Evolutionary conservation across 495 filamentous ascomycete species (phyloP).

Genomic region (Aspergillus carlsbadensis): DNA sequence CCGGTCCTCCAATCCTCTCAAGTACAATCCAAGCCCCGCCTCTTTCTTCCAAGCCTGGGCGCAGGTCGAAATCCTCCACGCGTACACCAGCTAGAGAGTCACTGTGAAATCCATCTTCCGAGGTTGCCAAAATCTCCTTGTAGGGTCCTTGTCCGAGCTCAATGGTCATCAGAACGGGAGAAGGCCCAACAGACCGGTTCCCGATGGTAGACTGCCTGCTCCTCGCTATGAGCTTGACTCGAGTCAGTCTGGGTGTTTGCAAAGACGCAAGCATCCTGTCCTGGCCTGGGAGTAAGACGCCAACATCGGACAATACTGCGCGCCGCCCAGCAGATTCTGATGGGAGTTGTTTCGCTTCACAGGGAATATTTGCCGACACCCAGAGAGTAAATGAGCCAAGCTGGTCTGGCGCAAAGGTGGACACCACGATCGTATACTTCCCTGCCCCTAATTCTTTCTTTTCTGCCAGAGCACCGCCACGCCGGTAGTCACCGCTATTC

Average conservation of each 20-base stretch:
- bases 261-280: constrained; percentile 54
- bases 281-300: constrained; percentile 50
- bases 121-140: constrained; percentile 57
- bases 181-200: constrained; percentile 40
- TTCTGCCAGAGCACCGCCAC: constrained; percentile 70
- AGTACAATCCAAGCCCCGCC: constrained; percentile 76
- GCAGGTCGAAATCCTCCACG: constrained; percentile 68
- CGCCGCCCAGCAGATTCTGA: constrained; percentile 69
- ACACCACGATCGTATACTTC: constrained; percentile 81
- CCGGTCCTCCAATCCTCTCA: constrained; percentile 63
- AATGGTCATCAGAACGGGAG: constrained; percentile 61
- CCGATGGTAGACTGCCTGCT: constrained; percentile 38
- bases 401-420: constrained; percentile 81
- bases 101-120: constrained; percentile 62
- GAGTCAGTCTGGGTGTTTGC: constrained; percentile 53
- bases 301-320: constrained; percentile 47
- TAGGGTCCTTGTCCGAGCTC: constrained; percentile 70
- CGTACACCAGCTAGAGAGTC: constrained; percentile 68
- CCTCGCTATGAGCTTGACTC: constrained; percentile 53
- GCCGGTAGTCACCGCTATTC: constrained; percentile 80
- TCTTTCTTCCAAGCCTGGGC: constrained; percentile 46
- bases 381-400: constrained; percentile 72
- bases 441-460: constrained; percentile 57
- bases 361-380: constrained; percentile 59
- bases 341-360: constrained; percentile 53